A percentile compares a stretch with the other conserved stretches of the same genome.
These are phyloP conservation scores for Jackrogersella multiformis DNA, from an alignment of 495 filamentous ascomycete genomes.

Conservation along the genomic window DNA sequence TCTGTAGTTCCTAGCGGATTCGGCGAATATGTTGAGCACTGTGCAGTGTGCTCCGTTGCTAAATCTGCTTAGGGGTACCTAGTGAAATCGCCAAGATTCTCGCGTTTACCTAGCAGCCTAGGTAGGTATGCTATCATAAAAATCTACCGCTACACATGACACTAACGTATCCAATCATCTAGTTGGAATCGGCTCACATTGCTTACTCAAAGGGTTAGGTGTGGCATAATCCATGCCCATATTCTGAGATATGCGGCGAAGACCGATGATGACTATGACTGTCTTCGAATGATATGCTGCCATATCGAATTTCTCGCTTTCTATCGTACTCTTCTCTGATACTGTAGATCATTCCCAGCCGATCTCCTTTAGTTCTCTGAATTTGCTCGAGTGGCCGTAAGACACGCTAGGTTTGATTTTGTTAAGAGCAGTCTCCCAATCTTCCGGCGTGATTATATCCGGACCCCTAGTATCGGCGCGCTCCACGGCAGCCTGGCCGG, in stretches of 20 bases:
- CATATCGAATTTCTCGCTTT: background rate
- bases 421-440: conserved; percentile 78
- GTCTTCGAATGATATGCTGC: background rate
- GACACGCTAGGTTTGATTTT: conserved; percentile 85
- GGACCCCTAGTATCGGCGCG: conserved; percentile 50
- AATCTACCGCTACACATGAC: background rate
- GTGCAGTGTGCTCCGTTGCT: background rate
- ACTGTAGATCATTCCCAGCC: conserved; percentile 38
- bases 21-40: background rate
- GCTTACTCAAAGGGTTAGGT: conserved; percentile 4
- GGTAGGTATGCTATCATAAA: background rate
- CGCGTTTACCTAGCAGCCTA: too few relatives aligned
- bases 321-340: background rate
- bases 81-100: too few relatives aligned
- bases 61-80: too few relatives aligned
- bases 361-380: conserved; percentile 65
- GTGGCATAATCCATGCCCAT: background rate
- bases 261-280: background rate
- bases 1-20: background rate
- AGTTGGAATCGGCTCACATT: conserved; percentile 1
- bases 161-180: too few relatives aligned
- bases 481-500: conserved; percentile 78
- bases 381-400: conserved; percentile 68
- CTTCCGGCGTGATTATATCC: conserved; percentile 64
- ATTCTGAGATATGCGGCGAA: background rate